Evolutionary conservation across 352 stramenopile species (phyloP).

Genomic region (Globisporangium megalacanthum): DNA sequence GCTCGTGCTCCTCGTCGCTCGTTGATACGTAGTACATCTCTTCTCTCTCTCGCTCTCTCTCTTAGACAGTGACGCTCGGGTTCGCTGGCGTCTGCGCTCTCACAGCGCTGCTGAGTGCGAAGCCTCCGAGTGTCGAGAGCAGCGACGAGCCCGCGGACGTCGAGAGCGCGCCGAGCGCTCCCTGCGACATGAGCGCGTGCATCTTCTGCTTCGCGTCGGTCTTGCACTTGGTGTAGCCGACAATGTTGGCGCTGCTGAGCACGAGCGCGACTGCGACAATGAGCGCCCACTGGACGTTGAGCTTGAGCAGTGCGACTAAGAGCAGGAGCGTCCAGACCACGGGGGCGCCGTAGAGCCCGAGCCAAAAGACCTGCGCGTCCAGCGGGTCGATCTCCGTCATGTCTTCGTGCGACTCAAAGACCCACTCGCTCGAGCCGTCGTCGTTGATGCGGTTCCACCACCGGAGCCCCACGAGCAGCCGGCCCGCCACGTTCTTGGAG

Average conservation of each 20-base stretch:
- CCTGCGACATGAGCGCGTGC: slow-evolving; percentile 74
- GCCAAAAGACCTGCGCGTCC: slow-evolving; percentile 94
- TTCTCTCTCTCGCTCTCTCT: slow-evolving; percentile 1
- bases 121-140: slow-evolving; percentile 68
- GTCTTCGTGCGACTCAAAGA: slow-evolving; percentile 94
- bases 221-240: slow-evolving; percentile 98
- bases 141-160: slow-evolving; percentile 64
- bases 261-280: slow-evolving; percentile 91
- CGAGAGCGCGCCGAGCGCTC: slow-evolving; percentile 60
- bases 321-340: slow-evolving; percentile 89
- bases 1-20: too few relatives aligned
- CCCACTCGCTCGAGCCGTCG: slow-evolving; percentile 93
- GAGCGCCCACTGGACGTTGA: slow-evolving; percentile 93
- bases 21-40: slow-evolving; percentile 7
- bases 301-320: slow-evolving; percentile 90
- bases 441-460: slow-evolving; percentile 98
- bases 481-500: slow-evolving; percentile 76
- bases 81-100: slow-evolving; percentile 13
- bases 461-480: slow-evolving; percentile 91
- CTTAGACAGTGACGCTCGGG: slow-evolving; percentile 40
- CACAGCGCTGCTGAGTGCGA: slow-evolving; percentile 43
- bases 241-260: slow-evolving; percentile 94
- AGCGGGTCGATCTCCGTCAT: slow-evolving; percentile 86
- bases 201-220: slow-evolving; percentile 86
- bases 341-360: slow-evolving; percentile 92